Evolutionary conservation across 345 rosid genomes (phyloP), one percentile per base, ranked within the genome.

Genomic region (Dipteronia dyeriana): DNA sequence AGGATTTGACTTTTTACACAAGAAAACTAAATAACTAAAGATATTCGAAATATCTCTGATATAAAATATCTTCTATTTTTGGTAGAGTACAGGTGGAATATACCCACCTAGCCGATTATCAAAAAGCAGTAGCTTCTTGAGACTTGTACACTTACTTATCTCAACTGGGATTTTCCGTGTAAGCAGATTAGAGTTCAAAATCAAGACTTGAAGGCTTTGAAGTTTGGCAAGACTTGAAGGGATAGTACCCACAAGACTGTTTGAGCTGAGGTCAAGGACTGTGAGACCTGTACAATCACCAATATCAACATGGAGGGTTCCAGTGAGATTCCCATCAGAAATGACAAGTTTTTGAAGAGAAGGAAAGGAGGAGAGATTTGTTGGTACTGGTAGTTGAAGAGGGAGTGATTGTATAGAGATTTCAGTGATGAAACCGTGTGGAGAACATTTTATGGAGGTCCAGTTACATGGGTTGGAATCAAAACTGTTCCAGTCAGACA

Each of bases 141-240:
- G 88, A 47, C 81, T 79, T 43, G 8, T 68, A 83, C 94, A 90
- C n/a, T 80, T 77, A 20, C 85, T 22, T 63, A 96, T 68, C 71
- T 87, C 95, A 68, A 78, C 84, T 25, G 97, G 98, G 83, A 96
- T 90, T 80, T 84, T 88, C 13, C 98, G 98, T 14, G 97, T 86
- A 79, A 95, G 82, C 80, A 86, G 88, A 77, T 95, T 95, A 0
- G 99, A 93, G 86, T 86, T 90, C 68, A 95, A 80, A 75, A 73
- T 85, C 87, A 95, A 86, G 70, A 81, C 71, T 79, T 87, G 82
- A 10, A 95, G 91, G 69, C 82, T 78, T 17, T 65, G 78, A 20
- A 93, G 94, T 74, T 76, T 78, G 45, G 93, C 90, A 43, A 95
- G 78, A 65, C 79, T 84, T 16, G 85, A 76, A 76, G 99, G 99